These are phyloP conservation scores for Dimocarpus longan DNA, from an alignment of 345 rosid genomes.

Conservation along the genomic window DNA sequence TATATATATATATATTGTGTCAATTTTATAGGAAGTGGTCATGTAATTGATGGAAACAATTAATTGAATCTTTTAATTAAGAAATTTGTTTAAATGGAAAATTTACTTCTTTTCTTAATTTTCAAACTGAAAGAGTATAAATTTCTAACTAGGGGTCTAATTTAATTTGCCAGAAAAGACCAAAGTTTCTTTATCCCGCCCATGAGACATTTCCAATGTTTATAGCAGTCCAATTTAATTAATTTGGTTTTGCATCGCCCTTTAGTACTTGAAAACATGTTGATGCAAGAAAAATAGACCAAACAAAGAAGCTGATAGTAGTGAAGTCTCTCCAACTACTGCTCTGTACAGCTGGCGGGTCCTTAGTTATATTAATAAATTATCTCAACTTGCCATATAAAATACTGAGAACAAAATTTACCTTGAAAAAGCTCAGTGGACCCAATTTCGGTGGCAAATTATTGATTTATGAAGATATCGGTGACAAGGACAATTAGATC, in stretches of 20 bases:
- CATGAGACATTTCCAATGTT: not conserved
- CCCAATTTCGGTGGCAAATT: not conserved
- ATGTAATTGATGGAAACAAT: too few species aligned
- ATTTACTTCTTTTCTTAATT: too few species aligned
- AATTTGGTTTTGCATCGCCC: not conserved
- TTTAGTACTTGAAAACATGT: not conserved
- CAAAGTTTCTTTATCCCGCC: not conserved
- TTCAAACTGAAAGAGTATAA: too few species aligned
- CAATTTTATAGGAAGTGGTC: too few species aligned
- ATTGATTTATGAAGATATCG: not conserved
- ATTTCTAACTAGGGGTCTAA: too few species aligned
- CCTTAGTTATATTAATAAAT: not conserved
- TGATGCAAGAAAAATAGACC: not conserved
- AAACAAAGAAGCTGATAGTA: not conserved
- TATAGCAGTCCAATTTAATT: not conserved
- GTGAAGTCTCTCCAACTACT: not conserved
- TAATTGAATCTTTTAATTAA: too few species aligned
- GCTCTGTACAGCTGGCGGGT: not conserved
- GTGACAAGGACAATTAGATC: not conserved
- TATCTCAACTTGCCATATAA: not conserved
- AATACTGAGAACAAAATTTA: not conserved
- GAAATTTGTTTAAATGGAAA: too few species aligned
- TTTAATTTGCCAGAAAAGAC: not conserved
- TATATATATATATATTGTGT: too few species aligned
- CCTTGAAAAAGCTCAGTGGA: not conserved